A percentile compares a stretch with the other conserved stretches of the same genome.
Conservation (phyloP, 1,284 basidiomycete species). For the Cryptococcus sp. region DNA sequence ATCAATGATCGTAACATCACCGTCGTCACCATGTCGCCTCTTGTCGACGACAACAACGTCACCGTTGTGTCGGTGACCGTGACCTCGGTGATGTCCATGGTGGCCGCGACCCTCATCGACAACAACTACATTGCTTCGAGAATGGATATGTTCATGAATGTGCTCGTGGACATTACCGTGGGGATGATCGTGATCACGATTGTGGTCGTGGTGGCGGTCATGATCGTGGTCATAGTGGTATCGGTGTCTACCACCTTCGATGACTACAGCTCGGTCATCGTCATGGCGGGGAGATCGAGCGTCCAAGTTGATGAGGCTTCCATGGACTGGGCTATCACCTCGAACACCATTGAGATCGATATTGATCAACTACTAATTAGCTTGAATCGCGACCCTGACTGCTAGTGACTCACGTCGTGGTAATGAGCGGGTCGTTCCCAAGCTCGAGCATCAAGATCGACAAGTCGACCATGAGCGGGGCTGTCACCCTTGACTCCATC, state of each 20-base stretch:
- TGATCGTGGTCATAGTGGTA: constrained; percentile 7
- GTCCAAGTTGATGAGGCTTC: neutral
- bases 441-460: constrained; percentile 3
- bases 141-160: constrained; percentile 1
- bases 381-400: too few species aligned
- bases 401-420: too few species aligned
- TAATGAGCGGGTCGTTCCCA: too few species aligned
- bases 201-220: constrained; percentile 7
- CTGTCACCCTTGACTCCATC: constrained; percentile 1
- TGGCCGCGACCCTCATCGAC: constrained; percentile 1
- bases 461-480: constrained; percentile 2
- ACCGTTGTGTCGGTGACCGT: neutral
- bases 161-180: constrained; percentile 2
- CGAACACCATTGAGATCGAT: neutral
- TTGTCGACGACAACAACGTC: neutral
- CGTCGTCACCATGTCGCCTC: constrained; percentile 2
- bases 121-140: constrained; percentile 1
- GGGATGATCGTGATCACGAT: neutral
- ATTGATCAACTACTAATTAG: neutral
- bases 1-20: neutral
- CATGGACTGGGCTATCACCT: neutral
- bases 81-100: neutral
- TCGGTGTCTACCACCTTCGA: constrained; percentile 1
- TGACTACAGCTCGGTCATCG: neutral
- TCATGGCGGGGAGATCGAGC: constrained; percentile 8